These are phyloP conservation scores for Cladosporium phlei DNA, from an alignment of 2,329 filamentous ascomycete genomes.

Conservation along the genomic window DNA sequence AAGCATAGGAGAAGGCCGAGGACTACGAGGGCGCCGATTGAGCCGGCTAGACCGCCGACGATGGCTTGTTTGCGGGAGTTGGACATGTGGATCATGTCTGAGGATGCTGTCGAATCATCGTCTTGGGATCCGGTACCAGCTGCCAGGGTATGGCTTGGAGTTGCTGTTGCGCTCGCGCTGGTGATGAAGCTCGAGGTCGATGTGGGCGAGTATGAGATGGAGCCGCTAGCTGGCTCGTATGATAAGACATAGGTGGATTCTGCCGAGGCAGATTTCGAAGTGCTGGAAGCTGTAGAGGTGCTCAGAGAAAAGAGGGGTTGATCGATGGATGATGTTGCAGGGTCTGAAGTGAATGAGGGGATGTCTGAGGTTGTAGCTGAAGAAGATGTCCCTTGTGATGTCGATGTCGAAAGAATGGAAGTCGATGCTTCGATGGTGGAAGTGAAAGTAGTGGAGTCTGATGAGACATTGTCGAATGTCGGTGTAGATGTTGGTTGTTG, in stretches of 20 bases:
- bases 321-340: neutral
- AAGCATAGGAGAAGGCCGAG: slow-evolving; percentile 26
- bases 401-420: slow-evolving; percentile 1
- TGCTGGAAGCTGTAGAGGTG: neutral
- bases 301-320: slow-evolving; percentile 4
- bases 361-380: slow-evolving; percentile 4
- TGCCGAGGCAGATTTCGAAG: slow-evolving; percentile 1
- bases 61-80: slow-evolving; percentile 25
- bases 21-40: slow-evolving; percentile 27
- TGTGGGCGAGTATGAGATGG: slow-evolving; percentile 2
- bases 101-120: slow-evolving; percentile 12
- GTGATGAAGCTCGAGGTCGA: slow-evolving; percentile 1
- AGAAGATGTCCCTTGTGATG: slow-evolving; percentile 3
- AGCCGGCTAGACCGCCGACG: slow-evolving; percentile 28
- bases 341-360: slow-evolving; percentile 3
- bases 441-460: neutral
- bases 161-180: neutral
- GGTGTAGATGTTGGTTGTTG: slow-evolving; percentile 1
- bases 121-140: neutral
- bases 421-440: neutral
- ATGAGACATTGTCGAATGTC: slow-evolving; percentile 11
- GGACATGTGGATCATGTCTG: slow-evolving; percentile 11
- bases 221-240: slow-evolving; percentile 4
- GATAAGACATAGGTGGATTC: neutral
- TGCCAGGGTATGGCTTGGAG: neutral